Base-by-base conservation (phyloP, 2,329 filamentous ascomycete genomes). In the Fusarium burgessii region DNA sequence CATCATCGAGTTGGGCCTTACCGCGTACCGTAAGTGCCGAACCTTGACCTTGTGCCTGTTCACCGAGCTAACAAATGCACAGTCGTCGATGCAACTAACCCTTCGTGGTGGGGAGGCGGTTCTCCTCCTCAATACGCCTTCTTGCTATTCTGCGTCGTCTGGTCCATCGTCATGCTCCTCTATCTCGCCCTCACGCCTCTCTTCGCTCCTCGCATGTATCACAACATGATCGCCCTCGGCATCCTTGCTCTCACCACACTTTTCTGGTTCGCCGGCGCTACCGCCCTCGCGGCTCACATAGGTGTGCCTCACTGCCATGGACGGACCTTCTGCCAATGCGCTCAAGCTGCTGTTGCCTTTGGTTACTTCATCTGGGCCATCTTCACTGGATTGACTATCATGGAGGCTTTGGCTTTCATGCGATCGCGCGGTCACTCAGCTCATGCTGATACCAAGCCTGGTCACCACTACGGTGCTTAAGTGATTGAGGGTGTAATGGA, bases 201-300 rank as follows among this genome's bases (percentile, higher is more conserved):
- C 45, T 90, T 90, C 80, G 84, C 90, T 74, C 84, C 87, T 6
- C 83, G 83, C 27, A 75, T 89, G 14, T 90, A 90, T 74, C 89
- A 93, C 79, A 87, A 86, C 56, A 88, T 89, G 54, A 89, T 86
- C 46, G 88, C 94, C 18, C 83, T 95, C 20, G 90, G 76, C 3
- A 84, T 93, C 35, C 92, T 97, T 76, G 84, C 84, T 49, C 72
- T 96, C 27, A 96, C 93, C 13, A 91, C 92, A 82, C 85, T 97
- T 61, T 97, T 97, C 84, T 97, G 94, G 94, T 96, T 98, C 77
- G 91, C 92, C 1, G 94, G 93, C 10, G 92, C 94, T 75, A 90
- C 97, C 72, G 93, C 93, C 0, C 81, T 95, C 14, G 93, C 92
- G 1, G 91, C 90, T 23, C 85, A 85, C 59, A 81, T 94, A 62